Evolutionary conservation across 805 yeast species (phyloP), one percentile per base, ranked within the genome.

Genomic region (Zygotorulaspora danielsina): DNA sequence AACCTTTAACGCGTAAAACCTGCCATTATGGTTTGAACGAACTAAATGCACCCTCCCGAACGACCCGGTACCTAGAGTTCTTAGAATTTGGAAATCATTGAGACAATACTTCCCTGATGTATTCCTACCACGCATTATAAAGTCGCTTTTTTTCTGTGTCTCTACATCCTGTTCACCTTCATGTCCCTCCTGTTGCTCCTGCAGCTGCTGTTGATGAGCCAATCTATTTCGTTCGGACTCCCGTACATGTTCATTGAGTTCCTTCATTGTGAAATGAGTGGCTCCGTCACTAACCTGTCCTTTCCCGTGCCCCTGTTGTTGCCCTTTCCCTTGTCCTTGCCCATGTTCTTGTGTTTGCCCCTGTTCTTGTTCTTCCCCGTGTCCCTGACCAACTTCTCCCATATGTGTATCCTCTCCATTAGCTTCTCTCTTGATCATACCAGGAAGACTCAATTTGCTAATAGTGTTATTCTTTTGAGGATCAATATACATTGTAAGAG

Each of bases 61-160:
- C 2, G 96, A 88, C 2, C 97, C 97, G 0, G 97, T 89, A 1
- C 97, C 97, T 42, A 89, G 69, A 5, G 97, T 89, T 50, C 96
- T 74, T 71, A 84, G 72, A 44, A 88, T 79, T 50, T 79, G 82
- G 58, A 89, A 89, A 66, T 89, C 97, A 17, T 71, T 64, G 11
- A 89, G 65, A 10, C 84, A 73, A 61, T 89, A 89, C 58, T 87
- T 88, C 11, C 96, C 96, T 28, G 61, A 54, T 6, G 63, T 58
- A 11, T 32, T 30, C 21, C 42, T 51, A 19, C 54, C 55, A 28
- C 43, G 44, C 31, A 34, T 34, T 19, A 28, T 18, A 8, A 27
- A 40, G 26, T 15, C 33, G 34, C 13, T 39, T 41, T 33, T 39
- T 22, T 31, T 26, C 20, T 39, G 46, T 19, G 34, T 33, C 29